Percentiles rank a stretch among this genome's conserved stretches.
Evolutionary conservation across 1,284 basidiomycete genomes (phyloP).

Genomic region (Cutaneotrichosporon dermatis): DNA sequence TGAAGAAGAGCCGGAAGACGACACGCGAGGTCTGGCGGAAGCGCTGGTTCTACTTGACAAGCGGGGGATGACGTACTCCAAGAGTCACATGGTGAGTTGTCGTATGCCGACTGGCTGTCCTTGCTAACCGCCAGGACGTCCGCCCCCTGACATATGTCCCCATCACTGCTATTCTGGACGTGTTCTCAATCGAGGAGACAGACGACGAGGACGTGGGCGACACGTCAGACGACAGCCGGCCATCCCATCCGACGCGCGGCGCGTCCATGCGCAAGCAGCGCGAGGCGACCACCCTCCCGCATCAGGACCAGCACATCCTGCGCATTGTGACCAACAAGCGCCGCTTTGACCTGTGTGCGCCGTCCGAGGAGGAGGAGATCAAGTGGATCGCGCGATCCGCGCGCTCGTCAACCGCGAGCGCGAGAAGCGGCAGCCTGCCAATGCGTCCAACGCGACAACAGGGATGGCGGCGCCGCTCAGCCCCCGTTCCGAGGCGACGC

Average conservation of each 20-base stretch:
- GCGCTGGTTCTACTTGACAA: slow-evolving; percentile 80
- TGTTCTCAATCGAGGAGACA: slow-evolving; percentile 59
- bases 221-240: slow-evolving; percentile 4
- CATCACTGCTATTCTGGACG: slow-evolving; percentile 81
- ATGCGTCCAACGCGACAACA: too few species aligned
- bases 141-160: slow-evolving; percentile 82
- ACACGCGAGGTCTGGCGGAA: slow-evolving; percentile 94
- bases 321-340: slow-evolving; percentile 95
- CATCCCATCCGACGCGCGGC: background rate
- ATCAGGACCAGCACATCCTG: slow-evolving; percentile 62
- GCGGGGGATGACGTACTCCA: slow-evolving; percentile 73
- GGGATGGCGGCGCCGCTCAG: background rate
- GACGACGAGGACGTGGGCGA: slow-evolving; percentile 20
- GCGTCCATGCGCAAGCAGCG: slow-evolving; percentile 3
- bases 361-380: slow-evolving; percentile 96
- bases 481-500: slow-evolving; percentile 3
- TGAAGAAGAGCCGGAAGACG: slow-evolving; percentile 78
- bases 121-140: too few species aligned
- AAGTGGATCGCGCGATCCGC: slow-evolving; percentile 94
- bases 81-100: slow-evolving; percentile 73
- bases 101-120: too few species aligned
- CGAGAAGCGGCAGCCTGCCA: slow-evolving; percentile 14
- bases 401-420: slow-evolving; percentile 62
- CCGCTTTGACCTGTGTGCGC: slow-evolving; percentile 83
- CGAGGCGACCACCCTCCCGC: background rate